A percentile compares a stretch with the other conserved stretches of the same genome.
Conservation (phyloP, 1,284 basidiomycete species). For the Ceratobasidium papillatum region DNA sequence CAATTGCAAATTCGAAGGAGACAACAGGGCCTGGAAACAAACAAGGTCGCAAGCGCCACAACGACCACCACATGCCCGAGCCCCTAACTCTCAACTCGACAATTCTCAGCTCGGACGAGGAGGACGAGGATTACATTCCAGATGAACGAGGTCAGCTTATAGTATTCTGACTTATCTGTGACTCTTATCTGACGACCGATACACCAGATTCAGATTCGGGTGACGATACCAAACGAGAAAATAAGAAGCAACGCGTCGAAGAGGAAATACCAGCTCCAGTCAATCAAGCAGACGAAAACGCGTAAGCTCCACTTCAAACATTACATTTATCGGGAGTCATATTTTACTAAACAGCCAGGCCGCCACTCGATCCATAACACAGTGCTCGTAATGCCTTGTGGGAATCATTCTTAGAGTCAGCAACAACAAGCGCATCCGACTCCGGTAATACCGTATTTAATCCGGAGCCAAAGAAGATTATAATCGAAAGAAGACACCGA, state of each 20-base stretch:
- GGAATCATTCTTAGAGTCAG: constrained; percentile 42
- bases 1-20: constrained; percentile 34
- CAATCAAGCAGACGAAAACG: not conserved
- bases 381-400: constrained; percentile 43
- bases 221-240: constrained; percentile 26
- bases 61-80: constrained; percentile 36
- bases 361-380: constrained; percentile 7
- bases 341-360: constrained; percentile 38
- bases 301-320: constrained; percentile 12
- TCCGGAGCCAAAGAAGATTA: constrained; percentile 58
- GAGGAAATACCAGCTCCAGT: not conserved
- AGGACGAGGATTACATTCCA: constrained; percentile 44
- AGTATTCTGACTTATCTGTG: not conserved
- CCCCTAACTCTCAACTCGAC: constrained; percentile 26
- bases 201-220: constrained; percentile 38
- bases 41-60: constrained; percentile 3
- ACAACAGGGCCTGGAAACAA: constrained; percentile 24
- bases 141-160: constrained; percentile 24
- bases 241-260: constrained; percentile 37
- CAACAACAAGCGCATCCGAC: not conserved
- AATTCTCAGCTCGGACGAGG: constrained; percentile 35
- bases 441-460: not conserved
- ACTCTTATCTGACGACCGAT: not conserved
- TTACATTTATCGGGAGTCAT: constrained; percentile 21
- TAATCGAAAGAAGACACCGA: constrained; percentile 70